Base-by-base conservation (phyloP, 1,284 basidiomycete species). In the Fomitopsis betulina region DNA sequence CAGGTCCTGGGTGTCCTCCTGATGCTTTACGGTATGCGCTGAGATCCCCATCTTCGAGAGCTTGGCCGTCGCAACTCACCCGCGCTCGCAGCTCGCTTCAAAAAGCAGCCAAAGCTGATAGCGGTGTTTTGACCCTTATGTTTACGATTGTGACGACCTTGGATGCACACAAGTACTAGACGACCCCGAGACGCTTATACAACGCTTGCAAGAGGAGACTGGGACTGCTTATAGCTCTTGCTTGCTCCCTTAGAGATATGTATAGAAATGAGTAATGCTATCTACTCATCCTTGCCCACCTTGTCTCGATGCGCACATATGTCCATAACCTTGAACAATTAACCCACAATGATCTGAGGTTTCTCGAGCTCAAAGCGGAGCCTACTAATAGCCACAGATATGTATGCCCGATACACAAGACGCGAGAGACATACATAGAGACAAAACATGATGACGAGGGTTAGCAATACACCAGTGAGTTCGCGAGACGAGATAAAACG, bases 1-100 rank as follows among this genome's bases (percentile, higher is more conserved):
- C 68, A 69, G 59, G 58, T 69, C 27, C 25, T 63, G 17, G 67
- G 62, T 1, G 66, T 66, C 10, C 54, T 61, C 12, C 53, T 59
- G n/a, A 60, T 69, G 17, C 56, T 67, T 2, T 68, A 68, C 53
- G 68, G 68, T 69, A 42, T 32, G 65, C 59, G 12, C 8, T 38
- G 23, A 17, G n/a, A 33, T 43, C 37, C 30, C 3, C 39, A 33
- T 43, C 37, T 32, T 5, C 39, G 49, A 19, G 37, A 19, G 25
- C 43, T 32, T 32, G 6, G 25, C 25, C 33, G 1, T 19, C 19
- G 6, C 27, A 37, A 0, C 42, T 40, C 23, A 39, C 23, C 5
- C 42, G 30, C 30, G 12, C 43, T 33, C 19, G 30, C 53, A 63
- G 62, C 62, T 39, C 57, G 62, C 15, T 61, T 63, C 60, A 63